phyloP scores from a whole-genome alignment of 306 rosid species.

The Inga laurina region DNA sequence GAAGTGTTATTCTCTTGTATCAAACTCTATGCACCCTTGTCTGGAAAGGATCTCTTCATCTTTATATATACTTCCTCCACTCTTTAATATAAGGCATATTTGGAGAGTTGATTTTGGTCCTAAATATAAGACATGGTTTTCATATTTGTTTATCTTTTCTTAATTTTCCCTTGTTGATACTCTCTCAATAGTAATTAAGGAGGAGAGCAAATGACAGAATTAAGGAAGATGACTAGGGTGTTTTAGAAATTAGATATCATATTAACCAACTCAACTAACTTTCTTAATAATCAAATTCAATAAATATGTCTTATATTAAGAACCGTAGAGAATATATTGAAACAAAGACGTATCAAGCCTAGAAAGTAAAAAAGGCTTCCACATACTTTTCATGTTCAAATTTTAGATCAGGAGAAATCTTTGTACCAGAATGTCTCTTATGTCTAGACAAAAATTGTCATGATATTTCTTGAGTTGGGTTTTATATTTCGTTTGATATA shows the following conservation, averaged over 20 bases:
- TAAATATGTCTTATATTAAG: too few relatives aligned
- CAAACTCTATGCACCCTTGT: not conserved
- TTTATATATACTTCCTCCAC: not conserved
- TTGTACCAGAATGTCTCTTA: not conserved
- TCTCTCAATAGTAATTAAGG: too few relatives aligned
- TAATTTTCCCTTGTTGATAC: too few relatives aligned
- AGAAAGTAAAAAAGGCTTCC: not conserved
- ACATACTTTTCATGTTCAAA: not conserved
- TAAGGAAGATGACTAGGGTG: too few relatives aligned
- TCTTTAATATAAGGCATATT: too few relatives aligned
- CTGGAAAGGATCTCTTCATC: not conserved
- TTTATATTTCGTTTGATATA: conserved; percentile 17
- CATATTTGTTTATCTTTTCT: too few relatives aligned
- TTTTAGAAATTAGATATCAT: too few relatives aligned
- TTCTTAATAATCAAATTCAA: too few relatives aligned
- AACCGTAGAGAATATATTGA: not conserved
- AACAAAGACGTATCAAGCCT: not conserved
- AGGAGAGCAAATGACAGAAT: too few relatives aligned
- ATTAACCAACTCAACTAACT: too few relatives aligned
- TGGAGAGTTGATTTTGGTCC: too few relatives aligned
- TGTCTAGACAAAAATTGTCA: not conserved
- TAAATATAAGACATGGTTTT: too few relatives aligned
- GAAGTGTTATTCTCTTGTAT: not conserved
- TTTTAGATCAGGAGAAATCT: not conserved
- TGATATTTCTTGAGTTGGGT: conserved; percentile 24